phyloP scores from a whole-genome alignment of 768 basidiomycete genomes.

The Leccinum incarnatum region DNA sequence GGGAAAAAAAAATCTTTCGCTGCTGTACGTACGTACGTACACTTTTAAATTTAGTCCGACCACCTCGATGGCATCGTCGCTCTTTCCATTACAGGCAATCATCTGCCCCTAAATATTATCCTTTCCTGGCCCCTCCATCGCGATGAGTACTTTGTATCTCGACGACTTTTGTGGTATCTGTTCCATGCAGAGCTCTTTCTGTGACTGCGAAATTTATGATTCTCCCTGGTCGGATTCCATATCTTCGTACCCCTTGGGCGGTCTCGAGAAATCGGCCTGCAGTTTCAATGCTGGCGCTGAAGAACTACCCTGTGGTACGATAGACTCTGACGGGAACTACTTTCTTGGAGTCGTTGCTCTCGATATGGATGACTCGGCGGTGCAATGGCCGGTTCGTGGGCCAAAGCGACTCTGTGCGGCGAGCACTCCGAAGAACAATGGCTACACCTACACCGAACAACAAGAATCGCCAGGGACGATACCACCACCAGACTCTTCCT shows the following conservation, averaged over 20 bases:
- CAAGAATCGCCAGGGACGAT: slow-evolving; percentile 5
- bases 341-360: neutral
- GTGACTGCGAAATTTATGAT: slow-evolving; percentile 3
- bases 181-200: neutral
- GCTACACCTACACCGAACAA: neutral
- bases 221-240: slow-evolving; percentile 7
- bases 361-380: neutral
- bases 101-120: neutral
- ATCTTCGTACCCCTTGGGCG: neutral
- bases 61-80: neutral
- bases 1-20: neutral
- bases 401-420: neutral
- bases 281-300: neutral
- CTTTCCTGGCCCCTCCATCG: neutral
- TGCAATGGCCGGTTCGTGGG: neutral
- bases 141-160: slow-evolving; percentile 9
- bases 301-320: neutral
- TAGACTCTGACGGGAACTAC: neutral
- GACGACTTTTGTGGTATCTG: slow-evolving; percentile 8
- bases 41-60: neutral
- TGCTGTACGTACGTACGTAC: neutral
- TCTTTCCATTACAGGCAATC: slow-evolving; percentile 8
- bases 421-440: slow-evolving; percentile 10
- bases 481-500: slow-evolving; percentile 25
- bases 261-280: neutral